phyloP scores from a whole-genome alignment of 2,329 filamentous ascomycete species.

The Aureobasidium melanogenum region DNA sequence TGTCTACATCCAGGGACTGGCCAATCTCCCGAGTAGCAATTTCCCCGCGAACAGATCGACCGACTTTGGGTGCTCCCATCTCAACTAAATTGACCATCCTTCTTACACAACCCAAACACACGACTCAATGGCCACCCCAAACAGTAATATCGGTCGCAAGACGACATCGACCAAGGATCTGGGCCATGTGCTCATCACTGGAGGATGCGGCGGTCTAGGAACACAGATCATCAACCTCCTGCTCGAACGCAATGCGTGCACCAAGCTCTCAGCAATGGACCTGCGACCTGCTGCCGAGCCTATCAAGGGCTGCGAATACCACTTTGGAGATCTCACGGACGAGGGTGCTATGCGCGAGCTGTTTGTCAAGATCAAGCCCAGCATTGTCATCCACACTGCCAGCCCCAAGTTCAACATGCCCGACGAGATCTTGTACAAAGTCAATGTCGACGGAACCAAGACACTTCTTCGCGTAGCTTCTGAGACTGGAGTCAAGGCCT shows the following conservation, averaged over 20 bases:
- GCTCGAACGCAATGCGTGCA: constrained; percentile 31
- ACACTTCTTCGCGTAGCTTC: constrained; percentile 39
- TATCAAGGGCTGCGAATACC: constrained; percentile 37
- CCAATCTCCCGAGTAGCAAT: not conserved
- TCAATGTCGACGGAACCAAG: constrained; percentile 44
- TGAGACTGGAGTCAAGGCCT: constrained; percentile 41
- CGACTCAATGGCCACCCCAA: not conserved
- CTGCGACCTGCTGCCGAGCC: constrained; percentile 34
- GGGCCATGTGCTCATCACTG: constrained; percentile 40
- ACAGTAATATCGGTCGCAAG: not conserved
- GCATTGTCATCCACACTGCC: constrained; percentile 43
- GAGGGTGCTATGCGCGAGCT: constrained; percentile 32
- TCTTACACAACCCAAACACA: not conserved
- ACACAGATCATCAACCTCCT: constrained; percentile 42
- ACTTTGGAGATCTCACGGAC: constrained; percentile 43
- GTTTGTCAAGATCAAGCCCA: constrained; percentile 35
- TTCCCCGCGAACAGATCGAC: constrained; percentile 4
- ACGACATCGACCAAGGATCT: constrained; percentile 22
- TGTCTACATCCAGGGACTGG: not conserved
- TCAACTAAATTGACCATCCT: not conserved
- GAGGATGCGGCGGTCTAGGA: constrained; percentile 44
- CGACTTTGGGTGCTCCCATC: not conserved
- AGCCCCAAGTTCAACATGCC: constrained; percentile 34
- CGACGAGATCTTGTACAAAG: constrained; percentile 37
- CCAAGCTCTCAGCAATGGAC: constrained; percentile 39